A percentile compares a stretch with the other conserved stretches of the same genome.
phyloP scores from a whole-genome alignment of 2,329 filamentous ascomycete species.

The Xylaria sp. region DNA sequence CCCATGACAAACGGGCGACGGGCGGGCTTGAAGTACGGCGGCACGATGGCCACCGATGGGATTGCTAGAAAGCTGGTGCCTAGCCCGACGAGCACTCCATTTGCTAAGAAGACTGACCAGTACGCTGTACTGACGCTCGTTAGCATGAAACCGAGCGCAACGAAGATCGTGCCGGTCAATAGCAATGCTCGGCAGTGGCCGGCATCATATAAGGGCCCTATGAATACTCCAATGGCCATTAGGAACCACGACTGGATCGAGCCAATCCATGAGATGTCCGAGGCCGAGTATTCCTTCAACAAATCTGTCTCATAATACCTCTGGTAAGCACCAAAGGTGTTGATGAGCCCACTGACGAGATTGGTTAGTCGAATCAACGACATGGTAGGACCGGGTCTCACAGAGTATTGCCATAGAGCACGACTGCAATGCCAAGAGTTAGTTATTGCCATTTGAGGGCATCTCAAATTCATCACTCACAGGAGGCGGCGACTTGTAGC shows the following conservation, averaged over 20 bases:
- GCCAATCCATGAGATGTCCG: conserved; percentile 47
- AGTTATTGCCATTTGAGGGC: neutral
- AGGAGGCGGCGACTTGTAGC: conserved; percentile 43
- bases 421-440: conserved; percentile 1
- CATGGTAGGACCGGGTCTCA: conserved; percentile 8
- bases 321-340: conserved; percentile 48
- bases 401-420: conserved; percentile 33
- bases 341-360: conserved; percentile 40
- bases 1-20: conserved; percentile 32
- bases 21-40: conserved; percentile 33
- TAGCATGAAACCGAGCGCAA: conserved; percentile 34
- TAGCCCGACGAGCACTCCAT: conserved; percentile 34
- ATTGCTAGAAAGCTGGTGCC: conserved; percentile 33
- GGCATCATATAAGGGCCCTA: conserved; percentile 48
- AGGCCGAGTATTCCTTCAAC: conserved; percentile 37
- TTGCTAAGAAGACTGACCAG: conserved; percentile 33
- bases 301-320: conserved; percentile 44
- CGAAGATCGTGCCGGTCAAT: conserved; percentile 39
- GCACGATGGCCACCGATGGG: conserved; percentile 33
- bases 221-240: conserved; percentile 46
- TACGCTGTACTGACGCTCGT: conserved; percentile 33
- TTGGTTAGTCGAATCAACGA: conserved; percentile 10
- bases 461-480: conserved; percentile 1
- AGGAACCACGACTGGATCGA: conserved; percentile 49
- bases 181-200: conserved; percentile 47